A percentile compares a stretch with the other conserved stretches of the same genome.
Evolutionary conservation across 768 basidiomycete genomes (phyloP).

Genomic region (Lactarius evosmus): DNA sequence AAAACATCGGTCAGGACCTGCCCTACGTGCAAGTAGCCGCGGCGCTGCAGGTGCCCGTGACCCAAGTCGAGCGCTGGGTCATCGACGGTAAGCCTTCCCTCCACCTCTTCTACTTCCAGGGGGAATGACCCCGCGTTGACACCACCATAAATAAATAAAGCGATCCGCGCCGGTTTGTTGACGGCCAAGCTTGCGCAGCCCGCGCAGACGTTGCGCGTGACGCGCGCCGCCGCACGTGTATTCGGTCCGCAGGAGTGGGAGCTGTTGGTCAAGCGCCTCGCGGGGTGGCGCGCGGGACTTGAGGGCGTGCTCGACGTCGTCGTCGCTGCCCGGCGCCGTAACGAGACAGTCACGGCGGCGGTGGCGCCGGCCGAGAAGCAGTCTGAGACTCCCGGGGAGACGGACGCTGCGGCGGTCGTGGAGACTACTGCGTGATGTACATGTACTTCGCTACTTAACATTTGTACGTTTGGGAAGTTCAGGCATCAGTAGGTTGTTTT

Average conservation of each 20-base stretch:
- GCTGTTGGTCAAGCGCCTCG: conserved; percentile 64
- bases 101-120: neutral
- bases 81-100: conserved; percentile 63
- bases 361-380: conserved; percentile 21
- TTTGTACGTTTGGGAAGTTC: neutral
- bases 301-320: conserved; percentile 69
- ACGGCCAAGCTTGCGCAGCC: conserved; percentile 84
- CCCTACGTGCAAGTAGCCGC: conserved; percentile 68
- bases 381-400: conserved; percentile 8
- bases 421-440: conserved; percentile 14
- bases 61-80: conserved; percentile 80
- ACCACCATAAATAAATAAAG: conserved; percentile 38
- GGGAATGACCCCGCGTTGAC: neutral
- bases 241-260: conserved; percentile 83
- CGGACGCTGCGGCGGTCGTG: neutral
- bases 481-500: neutral
- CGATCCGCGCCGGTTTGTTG: conserved; percentile 75
- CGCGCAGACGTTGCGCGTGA: conserved; percentile 67
- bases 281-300: conserved; percentile 76
- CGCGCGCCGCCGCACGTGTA: conserved; percentile 67
- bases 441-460: neutral
- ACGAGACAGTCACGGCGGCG: conserved; percentile 27
- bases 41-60: conserved; percentile 57
- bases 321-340: conserved; percentile 48
- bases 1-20: conserved; percentile 70